A percentile compares a stretch with the other conserved stretches of the same genome.
Conservation (phyloP, 2,329 filamentous ascomycete species). For the Polytolypa hystricis region DNA sequence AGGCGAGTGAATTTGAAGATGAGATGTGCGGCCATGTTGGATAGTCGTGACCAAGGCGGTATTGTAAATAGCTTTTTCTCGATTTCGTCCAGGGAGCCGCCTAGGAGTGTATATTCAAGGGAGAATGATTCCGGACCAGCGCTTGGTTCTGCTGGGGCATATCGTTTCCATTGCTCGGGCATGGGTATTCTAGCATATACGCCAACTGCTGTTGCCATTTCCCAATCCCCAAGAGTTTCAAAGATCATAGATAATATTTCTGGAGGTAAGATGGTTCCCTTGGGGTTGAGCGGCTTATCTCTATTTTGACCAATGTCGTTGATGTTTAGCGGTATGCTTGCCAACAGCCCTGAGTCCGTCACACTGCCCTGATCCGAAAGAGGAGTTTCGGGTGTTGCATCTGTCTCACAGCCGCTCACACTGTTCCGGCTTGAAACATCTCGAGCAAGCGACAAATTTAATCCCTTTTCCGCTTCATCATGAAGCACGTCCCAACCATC, state of each 20-base stretch:
- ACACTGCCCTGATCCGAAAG: neutral
- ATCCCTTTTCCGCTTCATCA: slow-evolving; percentile 20
- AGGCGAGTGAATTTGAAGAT: slow-evolving; percentile 86
- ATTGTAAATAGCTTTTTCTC: slow-evolving; percentile 59
- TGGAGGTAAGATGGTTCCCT: slow-evolving; percentile 48
- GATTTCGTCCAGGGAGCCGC: slow-evolving; percentile 57
- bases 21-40: slow-evolving; percentile 70
- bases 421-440: slow-evolving; percentile 10
- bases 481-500: slow-evolving; percentile 31
- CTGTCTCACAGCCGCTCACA: no score
- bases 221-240: slow-evolving; percentile 74
- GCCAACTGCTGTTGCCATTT: slow-evolving; percentile 68
- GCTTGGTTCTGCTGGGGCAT: slow-evolving; percentile 49
- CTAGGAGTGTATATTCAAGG: slow-evolving; percentile 75
- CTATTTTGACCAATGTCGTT: neutral
- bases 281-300: neutral
- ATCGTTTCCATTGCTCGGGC: slow-evolving; percentile 60
- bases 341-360: neutral
- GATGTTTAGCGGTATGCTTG: neutral
- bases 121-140: slow-evolving; percentile 58
- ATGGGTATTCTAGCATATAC: slow-evolving; percentile 67
- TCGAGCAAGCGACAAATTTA: slow-evolving; percentile 13
- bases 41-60: slow-evolving; percentile 63
- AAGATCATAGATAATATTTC: slow-evolving; percentile 88
- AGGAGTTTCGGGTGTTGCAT: neutral